Conservation (phyloP, 768 basidiomycete species). For the Leucocoprinus sp. region DNA sequence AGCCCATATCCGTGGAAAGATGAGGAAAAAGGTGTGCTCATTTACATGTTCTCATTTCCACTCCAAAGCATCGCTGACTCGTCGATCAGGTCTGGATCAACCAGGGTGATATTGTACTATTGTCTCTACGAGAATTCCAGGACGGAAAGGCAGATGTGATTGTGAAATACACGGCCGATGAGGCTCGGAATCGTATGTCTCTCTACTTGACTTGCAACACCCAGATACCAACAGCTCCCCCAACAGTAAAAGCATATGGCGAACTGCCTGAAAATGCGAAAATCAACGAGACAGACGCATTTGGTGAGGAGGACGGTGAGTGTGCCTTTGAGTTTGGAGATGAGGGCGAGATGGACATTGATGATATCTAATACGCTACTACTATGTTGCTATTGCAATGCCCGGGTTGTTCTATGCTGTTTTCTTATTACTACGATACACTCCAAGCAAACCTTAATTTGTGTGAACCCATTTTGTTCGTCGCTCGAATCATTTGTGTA, state of each 20-base stretch:
- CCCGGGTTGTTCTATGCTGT: conserved; percentile 11
- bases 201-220: background rate
- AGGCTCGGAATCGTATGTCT: conserved; percentile 70
- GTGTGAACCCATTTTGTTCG: too few species aligned
- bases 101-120: conserved; percentile 91
- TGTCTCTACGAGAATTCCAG: conserved; percentile 97
- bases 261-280: conserved; percentile 95
- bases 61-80: background rate
- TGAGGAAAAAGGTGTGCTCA: conserved; percentile 89
- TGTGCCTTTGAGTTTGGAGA: conserved; percentile 88
- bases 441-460: conserved; percentile 13
- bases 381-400: too few species aligned
- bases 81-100: conserved; percentile 90
- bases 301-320: conserved; percentile 86
- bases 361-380: conserved; percentile 65
- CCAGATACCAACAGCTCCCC: background rate
- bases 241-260: conserved; percentile 89
- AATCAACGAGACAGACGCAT: conserved; percentile 94
- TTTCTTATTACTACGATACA: conserved; percentile 15
- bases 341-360: conserved; percentile 83
- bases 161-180: conserved; percentile 97
- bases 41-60: conserved; percentile 7
- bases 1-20: conserved; percentile 97
- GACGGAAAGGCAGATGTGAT: conserved; percentile 99
- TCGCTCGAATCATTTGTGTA: too few species aligned